Evolutionary conservation across 2,329 filamentous ascomycete genomes (phyloP), one percentile per base, ranked within the genome.

Genomic region (Colletotrichum coccodes): DNA sequence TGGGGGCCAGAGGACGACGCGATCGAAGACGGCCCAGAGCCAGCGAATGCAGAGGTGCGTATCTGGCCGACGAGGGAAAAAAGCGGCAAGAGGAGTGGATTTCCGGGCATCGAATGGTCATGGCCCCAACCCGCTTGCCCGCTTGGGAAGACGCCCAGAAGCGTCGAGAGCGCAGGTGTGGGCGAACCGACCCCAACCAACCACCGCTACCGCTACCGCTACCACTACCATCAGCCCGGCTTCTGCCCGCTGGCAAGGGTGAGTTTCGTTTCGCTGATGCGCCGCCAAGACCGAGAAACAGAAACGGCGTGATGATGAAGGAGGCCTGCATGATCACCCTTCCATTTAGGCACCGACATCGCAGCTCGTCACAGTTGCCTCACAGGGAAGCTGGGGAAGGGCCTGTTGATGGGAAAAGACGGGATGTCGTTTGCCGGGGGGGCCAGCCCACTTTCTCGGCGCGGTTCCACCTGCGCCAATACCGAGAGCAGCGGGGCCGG

Each of bases 381-480:
- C 23, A 23, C 34, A 23, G 30, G 30, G 30, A 42, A 50, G 59
- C 64, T 38, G n/a, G n/a, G 49, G n/a, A 46, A n/a, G 34, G 12
- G 32, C n/a, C n/a, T 16, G 32, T 32, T 23, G 50, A 16, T 36
- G 49, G 11, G 6, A 14, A 21, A 34, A 23, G n/a, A 16, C 11
- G 18, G 60, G 60, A 23, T 53, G 64, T 64, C 60, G 46, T 52
- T 30, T 46, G 64, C 64, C 46, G 30, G 56, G 28, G 60, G 28
- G 14, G n/a, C 16, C 28, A 64, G 32, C 16, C 64, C 64, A 64
- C 64, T 58, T 64, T 68, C 64, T 68, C 64, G 64, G 60, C 60
- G n/a, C 14, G 46, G 36, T 23, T 47, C 59, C 60, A 54, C 42
- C 28, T 30, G 36, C 47, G 30, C 23, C 32, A 36, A 52, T 32